A percentile compares a stretch with the other conserved stretches of the same genome.
phyloP scores from a whole-genome alignment of 2,329 filamentous ascomycete genomes.

The Chaetomium globosum region DNA sequence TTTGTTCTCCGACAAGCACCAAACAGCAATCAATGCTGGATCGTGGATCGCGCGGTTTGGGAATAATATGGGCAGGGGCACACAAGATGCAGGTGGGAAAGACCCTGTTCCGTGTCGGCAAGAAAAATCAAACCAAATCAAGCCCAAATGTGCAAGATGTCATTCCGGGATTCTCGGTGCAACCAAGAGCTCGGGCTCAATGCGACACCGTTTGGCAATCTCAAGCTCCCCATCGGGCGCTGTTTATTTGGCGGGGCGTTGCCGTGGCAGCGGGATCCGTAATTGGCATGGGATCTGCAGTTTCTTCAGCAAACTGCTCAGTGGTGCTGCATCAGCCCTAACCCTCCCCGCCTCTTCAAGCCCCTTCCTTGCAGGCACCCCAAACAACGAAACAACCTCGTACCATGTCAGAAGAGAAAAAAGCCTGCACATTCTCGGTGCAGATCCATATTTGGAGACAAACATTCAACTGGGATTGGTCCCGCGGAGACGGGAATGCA shows the following conservation, averaged over 20 bases:
- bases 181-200: constrained; percentile 26
- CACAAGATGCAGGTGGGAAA: not conserved
- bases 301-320: not conserved
- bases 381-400: constrained; percentile 9
- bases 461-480: constrained; percentile 1
- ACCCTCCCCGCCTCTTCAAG: constrained; percentile 18
- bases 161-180: constrained; percentile 11
- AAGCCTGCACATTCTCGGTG: constrained; percentile 20
- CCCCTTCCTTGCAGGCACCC: not conserved
- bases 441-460: constrained; percentile 27
- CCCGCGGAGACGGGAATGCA: constrained; percentile 15
- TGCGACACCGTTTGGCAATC: constrained; percentile 28
- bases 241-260: constrained; percentile 38
- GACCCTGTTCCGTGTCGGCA: constrained; percentile 16
- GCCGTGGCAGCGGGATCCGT: constrained; percentile 28
- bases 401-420: constrained; percentile 16
- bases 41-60: constrained; percentile 5
- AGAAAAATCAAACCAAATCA: constrained; percentile 20
- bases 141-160: constrained; percentile 20
- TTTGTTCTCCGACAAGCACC: not conserved
- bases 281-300: constrained; percentile 20
- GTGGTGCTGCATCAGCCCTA: constrained; percentile 19
- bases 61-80: not conserved
- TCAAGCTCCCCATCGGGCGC: constrained; percentile 21
- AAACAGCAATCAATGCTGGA: not conserved